Evolutionary conservation across 1,139 yeast species (phyloP), one percentile per base, ranked within the genome.

Genomic region (Scheffersomyces lignicola): DNA sequence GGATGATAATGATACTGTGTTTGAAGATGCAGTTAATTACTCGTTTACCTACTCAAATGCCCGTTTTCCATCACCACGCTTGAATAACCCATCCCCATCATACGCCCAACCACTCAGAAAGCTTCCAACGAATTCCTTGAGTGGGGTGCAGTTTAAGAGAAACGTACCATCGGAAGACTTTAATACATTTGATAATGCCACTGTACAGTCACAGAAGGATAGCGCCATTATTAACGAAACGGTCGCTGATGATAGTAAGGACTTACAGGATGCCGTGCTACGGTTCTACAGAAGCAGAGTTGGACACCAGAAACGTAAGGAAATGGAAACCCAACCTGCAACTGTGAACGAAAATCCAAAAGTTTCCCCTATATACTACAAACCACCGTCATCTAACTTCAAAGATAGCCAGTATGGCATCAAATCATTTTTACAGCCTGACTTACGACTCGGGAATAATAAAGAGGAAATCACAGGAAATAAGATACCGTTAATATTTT

Each of bases 351-450:
- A 22, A 29, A 18, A 33, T 29, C 12, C 13, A 28, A 20, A 38
- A 35, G n/a, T 34, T 32, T 45, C 47, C 12, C 62, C 70, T 5
- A 54, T 64, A 14, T 66, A 65, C 42, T 65, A 65, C 37, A 52
- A 52, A 33, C 69, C 71, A 1, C 69, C 70, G 9, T 49, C 62
- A 4, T 51, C 65, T 1, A 52, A 58, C 26, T 45, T 44, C 24
- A 49, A 51, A 11, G 61, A 56, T 31, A 48, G 49, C 14, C 56
- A 54, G 24, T 58, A 56, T 37, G 70, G 69, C 7, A 51, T 65
- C 11, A 52, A 55, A 33, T 43, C 48, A 24, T 58, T 58, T 30
- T 44, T 65, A 14, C 69, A 70, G 3, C 69, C 71, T 29, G 42
- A 42, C 32, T 40, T 45, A 10, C 33, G 45, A 38, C 31, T 40